Base-by-base conservation (phyloP, 805 yeast species). In the Yarrowia phangngaensis region DNA sequence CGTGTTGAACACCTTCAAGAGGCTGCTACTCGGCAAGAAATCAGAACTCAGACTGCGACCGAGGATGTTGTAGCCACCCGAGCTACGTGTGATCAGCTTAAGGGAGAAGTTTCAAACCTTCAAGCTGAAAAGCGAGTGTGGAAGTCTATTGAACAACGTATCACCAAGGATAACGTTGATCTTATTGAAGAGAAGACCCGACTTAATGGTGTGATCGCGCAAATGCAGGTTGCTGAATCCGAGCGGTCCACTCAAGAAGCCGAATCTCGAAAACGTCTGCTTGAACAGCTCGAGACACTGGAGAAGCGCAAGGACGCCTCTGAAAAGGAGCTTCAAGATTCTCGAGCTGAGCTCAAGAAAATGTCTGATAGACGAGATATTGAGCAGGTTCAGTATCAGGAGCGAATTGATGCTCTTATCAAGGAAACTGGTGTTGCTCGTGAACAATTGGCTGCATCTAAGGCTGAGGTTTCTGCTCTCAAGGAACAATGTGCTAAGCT, bases 41-140 rank as follows among this genome's bases (percentile, higher is more conserved):
- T 59, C 23, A 71, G 66, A 55, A 70, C 74, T 13, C 77, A 72
- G 45, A 65, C 65, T 17, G 67, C 73, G 6, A 64, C 75, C 3
- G 79, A 78, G 53, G 82, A 83, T 35, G 63, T 82, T 40, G 63
- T 80, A 9, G 75, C 76, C 29, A 61, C 74, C 15, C 82, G 73
- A 58, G 63, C 78, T 0, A 52, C 62, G 17, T 55, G 73, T 19
- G 72, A 78, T 19, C 64, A 67, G 17, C 56, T 73, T 14, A 71
- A 73, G 20, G 62, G 73, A 4, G 75, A 74, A 22, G 53, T 75
- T 5, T 69, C 70, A 12, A 74, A 73, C 45, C 62, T 80, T 52
- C 65, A 68, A 47, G 74, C 80, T 2, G 90, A 84, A 55, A 76
- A 72, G 51, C 65, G 70, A 4, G 59, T 79, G 31, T 71, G 78